A percentile compares a stretch with the other conserved stretches of the same genome.
These are phyloP conservation scores for Cladosporium sphaerospermum DNA, from an alignment of 2,329 filamentous ascomycete species.

Conservation along the genomic window DNA sequence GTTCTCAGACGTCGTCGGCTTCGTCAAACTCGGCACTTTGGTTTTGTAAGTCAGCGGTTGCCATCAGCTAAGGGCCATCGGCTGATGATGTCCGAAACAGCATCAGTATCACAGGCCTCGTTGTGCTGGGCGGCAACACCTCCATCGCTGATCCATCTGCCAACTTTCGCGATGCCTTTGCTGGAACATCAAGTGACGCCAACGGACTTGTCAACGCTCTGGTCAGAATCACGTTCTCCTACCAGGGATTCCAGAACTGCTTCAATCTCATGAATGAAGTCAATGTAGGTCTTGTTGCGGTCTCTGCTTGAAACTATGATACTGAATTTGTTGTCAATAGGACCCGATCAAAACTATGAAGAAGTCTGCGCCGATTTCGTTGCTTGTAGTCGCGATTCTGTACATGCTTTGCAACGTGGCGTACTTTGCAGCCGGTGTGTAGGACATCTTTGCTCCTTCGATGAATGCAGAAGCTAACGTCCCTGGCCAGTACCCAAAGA, in stretches of 20 bases:
- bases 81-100: not conserved
- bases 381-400: constrained; percentile 43
- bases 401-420: constrained; percentile 56
- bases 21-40: constrained; percentile 55
- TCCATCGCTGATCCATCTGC: constrained; percentile 44
- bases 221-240: constrained; percentile 45
- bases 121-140: constrained; percentile 54
- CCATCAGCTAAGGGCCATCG: no score
- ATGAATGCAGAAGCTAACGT: no score
- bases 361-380: constrained; percentile 46
- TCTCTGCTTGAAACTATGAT: not conserved
- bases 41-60: no score
- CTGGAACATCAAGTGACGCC: constrained; percentile 39
- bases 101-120: constrained; percentile 46
- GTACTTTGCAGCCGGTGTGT: constrained; percentile 48
- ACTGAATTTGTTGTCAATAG: constrained; percentile 23
- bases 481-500: constrained; percentile 45
- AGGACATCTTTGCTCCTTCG: no score
- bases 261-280: constrained; percentile 60
- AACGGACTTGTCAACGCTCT: constrained; percentile 54
- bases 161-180: constrained; percentile 53
- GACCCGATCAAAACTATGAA: constrained; percentile 53
- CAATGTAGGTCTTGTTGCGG: constrained; percentile 30
- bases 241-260: constrained; percentile 52
- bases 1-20: constrained; percentile 51